phyloP scores from a whole-genome alignment of 306 rosid genomes.

The Astragalus glycyphyllos region DNA sequence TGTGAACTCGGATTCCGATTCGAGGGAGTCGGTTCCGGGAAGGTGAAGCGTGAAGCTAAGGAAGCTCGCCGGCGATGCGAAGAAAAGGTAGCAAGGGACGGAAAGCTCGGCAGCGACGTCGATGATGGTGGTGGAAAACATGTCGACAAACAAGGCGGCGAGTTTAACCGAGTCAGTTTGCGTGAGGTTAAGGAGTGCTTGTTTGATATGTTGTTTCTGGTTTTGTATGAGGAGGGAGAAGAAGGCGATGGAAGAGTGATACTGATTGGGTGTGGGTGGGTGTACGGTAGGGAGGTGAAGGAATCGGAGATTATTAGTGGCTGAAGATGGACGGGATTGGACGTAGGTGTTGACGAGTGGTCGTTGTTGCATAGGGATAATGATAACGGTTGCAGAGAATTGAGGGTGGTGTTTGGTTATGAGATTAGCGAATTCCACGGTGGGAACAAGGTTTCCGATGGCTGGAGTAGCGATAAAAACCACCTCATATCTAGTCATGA shows the following conservation, averaged over 20 bases:
- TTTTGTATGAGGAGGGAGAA: conserved; percentile 42
- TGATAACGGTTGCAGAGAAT: conserved; percentile 60
- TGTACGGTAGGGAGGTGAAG: conserved; percentile 49
- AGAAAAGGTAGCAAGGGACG: conserved; percentile 63
- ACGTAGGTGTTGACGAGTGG: conserved; percentile 52
- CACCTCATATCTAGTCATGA: conserved; percentile 45
- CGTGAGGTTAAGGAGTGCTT: conserved; percentile 39
- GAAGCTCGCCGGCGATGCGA: conserved; percentile 59
- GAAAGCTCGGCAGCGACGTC: conserved; percentile 65
- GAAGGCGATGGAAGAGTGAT: conserved; percentile 40
- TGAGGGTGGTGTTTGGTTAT: conserved; percentile 52
- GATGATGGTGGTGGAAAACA: conserved; percentile 56
- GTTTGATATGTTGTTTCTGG: conserved; percentile 44
- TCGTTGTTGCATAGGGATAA: conserved; percentile 48
- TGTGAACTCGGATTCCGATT: conserved; percentile 41
- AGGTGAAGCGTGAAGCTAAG: conserved; percentile 55
- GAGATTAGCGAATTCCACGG: conserved; percentile 63
- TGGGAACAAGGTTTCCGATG: conserved; percentile 62
- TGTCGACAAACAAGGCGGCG: conserved; percentile 57
- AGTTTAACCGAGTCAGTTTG: conserved; percentile 37
- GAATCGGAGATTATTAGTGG: conserved; percentile 40
- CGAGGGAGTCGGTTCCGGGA: not conserved
- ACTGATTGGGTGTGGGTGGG: conserved; percentile 54
- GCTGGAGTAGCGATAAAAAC: conserved; percentile 60
- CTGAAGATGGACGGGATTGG: conserved; percentile 49